Evolutionary conservation across 2,329 filamentous ascomycete genomes (phyloP).

Genomic region (Leptographium galeiforme): DNA sequence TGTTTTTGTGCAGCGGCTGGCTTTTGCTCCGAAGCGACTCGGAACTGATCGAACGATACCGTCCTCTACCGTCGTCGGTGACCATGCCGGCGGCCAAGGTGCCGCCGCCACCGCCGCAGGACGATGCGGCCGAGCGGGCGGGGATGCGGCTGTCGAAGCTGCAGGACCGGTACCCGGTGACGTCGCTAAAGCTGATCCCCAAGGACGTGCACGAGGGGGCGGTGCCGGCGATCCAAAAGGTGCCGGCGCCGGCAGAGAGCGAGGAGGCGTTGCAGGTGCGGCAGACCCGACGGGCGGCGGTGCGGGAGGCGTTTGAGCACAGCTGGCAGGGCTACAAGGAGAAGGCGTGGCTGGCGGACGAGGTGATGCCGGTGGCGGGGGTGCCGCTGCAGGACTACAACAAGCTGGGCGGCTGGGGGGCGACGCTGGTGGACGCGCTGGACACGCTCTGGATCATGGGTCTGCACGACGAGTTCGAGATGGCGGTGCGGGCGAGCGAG

Average conservation of each 20-base stretch:
- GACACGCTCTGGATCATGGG: constrained; percentile 67
- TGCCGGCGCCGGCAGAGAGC: constrained; percentile 33
- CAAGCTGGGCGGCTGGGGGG: constrained; percentile 45
- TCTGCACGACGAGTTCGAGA: constrained; percentile 49
- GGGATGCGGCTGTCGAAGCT: constrained; percentile 16
- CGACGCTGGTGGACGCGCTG: constrained; percentile 52
- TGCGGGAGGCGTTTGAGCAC: constrained; percentile 37
- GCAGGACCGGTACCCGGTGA: constrained; percentile 21
- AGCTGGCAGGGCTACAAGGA: constrained; percentile 48
- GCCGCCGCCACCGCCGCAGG: constrained; percentile 2
- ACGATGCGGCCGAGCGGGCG: not conserved
- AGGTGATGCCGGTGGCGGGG: constrained; percentile 44
- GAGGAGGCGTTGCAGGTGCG: constrained; percentile 21
- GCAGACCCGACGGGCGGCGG: constrained; percentile 23
- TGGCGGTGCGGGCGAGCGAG: constrained; percentile 44
- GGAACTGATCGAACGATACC: not conserved
- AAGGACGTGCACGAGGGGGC: constrained; percentile 16
- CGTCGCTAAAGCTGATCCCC: constrained; percentile 21
- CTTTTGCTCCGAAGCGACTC: constrained; percentile 4
- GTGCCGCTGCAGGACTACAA: constrained; percentile 38
- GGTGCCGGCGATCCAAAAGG: constrained; percentile 50
- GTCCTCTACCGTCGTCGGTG: not conserved
- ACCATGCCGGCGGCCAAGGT: constrained; percentile 2
- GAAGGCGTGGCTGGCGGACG: constrained; percentile 51
- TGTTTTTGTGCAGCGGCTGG: constrained; percentile 3